Base-by-base conservation (phyloP, 1,284 basidiomycete genomes). In the Peniophora sp. region DNA sequence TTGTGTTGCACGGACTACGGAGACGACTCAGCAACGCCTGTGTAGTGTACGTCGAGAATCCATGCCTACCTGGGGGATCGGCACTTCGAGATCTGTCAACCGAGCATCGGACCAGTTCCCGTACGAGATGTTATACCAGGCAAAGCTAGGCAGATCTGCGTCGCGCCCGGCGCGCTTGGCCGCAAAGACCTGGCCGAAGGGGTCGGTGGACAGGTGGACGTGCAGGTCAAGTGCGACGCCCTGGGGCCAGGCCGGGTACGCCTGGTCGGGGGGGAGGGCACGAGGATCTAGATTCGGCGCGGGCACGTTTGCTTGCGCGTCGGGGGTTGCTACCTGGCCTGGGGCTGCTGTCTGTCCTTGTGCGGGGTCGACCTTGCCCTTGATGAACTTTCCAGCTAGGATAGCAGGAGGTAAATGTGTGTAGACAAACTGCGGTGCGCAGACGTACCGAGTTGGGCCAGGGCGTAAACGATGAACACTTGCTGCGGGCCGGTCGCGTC, bases 91-190 rank as follows among this genome's bases (percentile, higher is more conserved):
- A 48, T 89, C 77, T 51, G 76, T 78, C 5, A 74, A 74, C 47
- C 87, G 72, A 27, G 76, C 66, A 50, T 92, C 87, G 41, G 77
- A 79, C 79, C 83, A 94, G 59, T 92, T 78, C 35, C 91, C 91
- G 59, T 85, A 93, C 0, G 83, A 86, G 47, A 97, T 79, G 57
- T 88, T 87, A 42, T 85, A 72, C 90, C 92, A 97, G 14, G 80
- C 74, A 50, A 89, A 82, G 53, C 74, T 73, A 5, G 88, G 87
- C 24, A 90, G 66, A 41, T 41, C 37, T 5, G 15, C 18, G 34
- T 66, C 65, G 48, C 69, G 73, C 46, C 80, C 78, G 43, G 70
- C 64, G 50, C 75, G 67, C 52, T 72, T 64, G 59, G 64, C 68
- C 37, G 79, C 72, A 68, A 89, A 83, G 6, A 81, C 72, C 57